Base-by-base conservation (phyloP, 192 early-diverging fungal genomes). In the Helicostylum pulchrum region DNA sequence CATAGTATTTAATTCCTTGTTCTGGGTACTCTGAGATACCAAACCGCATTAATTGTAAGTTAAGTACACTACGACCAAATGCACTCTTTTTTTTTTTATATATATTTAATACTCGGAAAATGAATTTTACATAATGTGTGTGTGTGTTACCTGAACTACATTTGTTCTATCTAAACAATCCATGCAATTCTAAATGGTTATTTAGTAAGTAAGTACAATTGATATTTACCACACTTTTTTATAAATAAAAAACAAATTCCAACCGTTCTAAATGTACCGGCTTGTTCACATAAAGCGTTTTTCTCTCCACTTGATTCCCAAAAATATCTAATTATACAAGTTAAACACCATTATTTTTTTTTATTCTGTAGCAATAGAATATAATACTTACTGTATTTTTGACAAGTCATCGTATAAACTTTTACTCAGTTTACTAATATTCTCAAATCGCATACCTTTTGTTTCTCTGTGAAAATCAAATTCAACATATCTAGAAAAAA, bases 101-200 rank as follows among this genome's bases (percentile, higher is more conserved):
- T 20, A 65, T 50, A 20, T 17, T 50, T 26, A 26, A 26, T 26
- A 26, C 2, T 26, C 26, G 26, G 26, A 26, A 26, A 50, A n/a
- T 17, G 14, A 45, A 45, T 45, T 15, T 12, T 45, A 45, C 4
- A 15, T 39, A 32, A n/a, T n/a, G 7, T 1, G 11, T 47, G 12
- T 45, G 53, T n/a, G 43, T 32, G 6, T 53, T 65, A 78, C 77
- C 67, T 80, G 75, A n/a, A 85, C 83, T 43, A 99, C 94, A 59
- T 99, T 97, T 32, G 97, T 99, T 6, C 97, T 80, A 73, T 99
- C 97, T 30, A 99, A 78, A 72, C 97, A 99, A 81, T 99, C 97
- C 88, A 99, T 96, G 76, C 95, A 99, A 70, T 99, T 99, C 55
- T 76, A 56, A 23, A 36, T 32, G 39, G 4, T 45, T 19, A 51